phyloP scores from a whole-genome alignment of 305 asterid species.

The Withania somnifera region DNA sequence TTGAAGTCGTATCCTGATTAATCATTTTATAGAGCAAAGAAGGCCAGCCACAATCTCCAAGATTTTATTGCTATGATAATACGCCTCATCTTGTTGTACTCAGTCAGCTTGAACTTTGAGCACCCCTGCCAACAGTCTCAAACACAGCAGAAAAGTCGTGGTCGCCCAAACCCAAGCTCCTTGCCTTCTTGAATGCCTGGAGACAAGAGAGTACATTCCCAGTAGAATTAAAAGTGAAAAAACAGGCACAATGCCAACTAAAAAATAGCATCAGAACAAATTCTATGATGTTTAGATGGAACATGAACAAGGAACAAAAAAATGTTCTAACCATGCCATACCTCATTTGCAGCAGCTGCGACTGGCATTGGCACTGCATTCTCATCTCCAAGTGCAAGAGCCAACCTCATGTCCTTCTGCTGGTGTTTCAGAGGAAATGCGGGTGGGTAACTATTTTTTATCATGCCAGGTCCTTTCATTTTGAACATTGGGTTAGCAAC shows the following conservation, averaged over 20 bases:
- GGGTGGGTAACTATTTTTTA: conserved; percentile 52
- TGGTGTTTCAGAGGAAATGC: conserved; percentile 96
- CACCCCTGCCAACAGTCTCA: conserved; percentile 34
- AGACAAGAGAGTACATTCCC: not conserved
- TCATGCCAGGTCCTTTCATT: conserved; percentile 90
- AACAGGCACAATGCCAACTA: not conserved
- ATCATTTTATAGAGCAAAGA: not conserved
- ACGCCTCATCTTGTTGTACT: not conserved
- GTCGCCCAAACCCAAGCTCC: conserved; percentile 81
- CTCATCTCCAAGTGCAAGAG: conserved; percentile 91
- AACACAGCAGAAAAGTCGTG: conserved; percentile 86
- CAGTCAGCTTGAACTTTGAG: conserved; percentile 25
- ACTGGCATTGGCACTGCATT: conserved; percentile 82
- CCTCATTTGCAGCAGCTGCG: conserved; percentile 97
- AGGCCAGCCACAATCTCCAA: not conserved
- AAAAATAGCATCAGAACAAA: not conserved
- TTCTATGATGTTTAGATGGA: too few species aligned
- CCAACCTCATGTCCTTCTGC: conserved; percentile 96
- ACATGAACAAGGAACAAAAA: too few species aligned
- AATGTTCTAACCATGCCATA: not conserved
- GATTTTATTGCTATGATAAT: not conserved
- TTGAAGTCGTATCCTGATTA: not conserved
- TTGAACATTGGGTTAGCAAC: conserved; percentile 93
- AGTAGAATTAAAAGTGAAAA: not conserved
- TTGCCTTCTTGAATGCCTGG: conserved; percentile 87